These are phyloP conservation scores for Nakazawaea holstii DNA, from an alignment of 805 yeast species.

Conservation along the genomic window DNA sequence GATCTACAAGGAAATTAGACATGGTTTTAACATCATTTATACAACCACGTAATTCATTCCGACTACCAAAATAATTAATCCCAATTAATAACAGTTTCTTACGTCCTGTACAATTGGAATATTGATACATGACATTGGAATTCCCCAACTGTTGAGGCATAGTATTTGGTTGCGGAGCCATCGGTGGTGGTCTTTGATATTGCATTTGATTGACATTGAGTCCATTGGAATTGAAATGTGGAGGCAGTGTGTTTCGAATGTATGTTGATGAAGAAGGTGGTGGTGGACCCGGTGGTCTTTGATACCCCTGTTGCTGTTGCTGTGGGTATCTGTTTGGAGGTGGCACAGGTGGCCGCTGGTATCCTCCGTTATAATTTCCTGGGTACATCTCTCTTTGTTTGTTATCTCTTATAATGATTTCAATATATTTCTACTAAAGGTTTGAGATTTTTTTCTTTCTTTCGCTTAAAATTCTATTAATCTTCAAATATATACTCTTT, in stretches of 20 bases:
- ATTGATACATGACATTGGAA: conserved; percentile 1
- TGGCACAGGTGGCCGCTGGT: conserved; percentile 5
- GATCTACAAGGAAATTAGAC: conserved; percentile 26
- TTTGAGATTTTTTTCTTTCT: background rate
- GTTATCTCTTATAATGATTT: too few species aligned
- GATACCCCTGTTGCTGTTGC: background rate
- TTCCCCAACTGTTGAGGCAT: conserved; percentile 8
- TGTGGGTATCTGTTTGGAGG: background rate
- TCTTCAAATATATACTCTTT: conserved; percentile 3
- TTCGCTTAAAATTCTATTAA: background rate
- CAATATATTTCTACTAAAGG: too few species aligned
- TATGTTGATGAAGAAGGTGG: background rate
- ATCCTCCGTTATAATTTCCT: background rate
- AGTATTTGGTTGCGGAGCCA: background rate
- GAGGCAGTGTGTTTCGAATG: background rate
- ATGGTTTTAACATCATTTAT: conserved; percentile 69
- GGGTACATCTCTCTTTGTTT: too few species aligned
- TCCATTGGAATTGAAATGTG: conserved; percentile 8
- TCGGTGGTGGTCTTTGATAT: conserved; percentile 6
- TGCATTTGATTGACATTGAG: conserved; percentile 1
- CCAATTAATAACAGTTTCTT: conserved; percentile 76
- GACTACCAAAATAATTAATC: conserved; percentile 67
- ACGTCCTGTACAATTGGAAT: conserved; percentile 59
- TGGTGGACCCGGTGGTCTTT: conserved; percentile 3
- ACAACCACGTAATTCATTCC: conserved; percentile 65